Conservation (phyloP, 2,329 filamentous ascomycete species). For the Scolecobasidium constrictum region DNA sequence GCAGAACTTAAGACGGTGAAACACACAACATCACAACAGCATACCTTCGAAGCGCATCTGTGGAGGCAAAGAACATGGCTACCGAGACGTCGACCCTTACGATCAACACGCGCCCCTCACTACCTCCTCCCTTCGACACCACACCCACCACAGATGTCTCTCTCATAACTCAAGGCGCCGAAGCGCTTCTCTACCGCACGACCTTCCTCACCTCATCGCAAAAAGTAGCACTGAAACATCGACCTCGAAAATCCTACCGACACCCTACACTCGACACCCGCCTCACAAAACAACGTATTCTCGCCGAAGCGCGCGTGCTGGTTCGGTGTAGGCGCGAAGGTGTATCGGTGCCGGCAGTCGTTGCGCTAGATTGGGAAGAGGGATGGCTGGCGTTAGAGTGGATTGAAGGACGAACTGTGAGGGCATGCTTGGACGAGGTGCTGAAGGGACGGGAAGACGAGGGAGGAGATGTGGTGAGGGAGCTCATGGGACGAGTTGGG, state of each 20-base stretch:
- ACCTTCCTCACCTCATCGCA: slow-evolving; percentile 59
- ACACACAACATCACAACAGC: too few species aligned
- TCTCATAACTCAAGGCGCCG: slow-evolving; percentile 86
- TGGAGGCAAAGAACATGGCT: neutral
- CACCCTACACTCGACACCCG: slow-evolving; percentile 82
- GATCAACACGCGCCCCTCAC: too few species aligned
- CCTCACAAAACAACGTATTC: slow-evolving; percentile 74
- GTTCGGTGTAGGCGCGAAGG: slow-evolving; percentile 69
- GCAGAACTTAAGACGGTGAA: too few species aligned
- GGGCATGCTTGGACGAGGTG: slow-evolving; percentile 50
- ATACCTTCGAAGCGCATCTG: too few species aligned
- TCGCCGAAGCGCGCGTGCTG: slow-evolving; percentile 80
- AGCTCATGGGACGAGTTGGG: slow-evolving; percentile 61
- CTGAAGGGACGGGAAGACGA: slow-evolving; percentile 15
- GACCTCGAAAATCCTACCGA: slow-evolving; percentile 81
- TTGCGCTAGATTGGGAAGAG: slow-evolving; percentile 53
- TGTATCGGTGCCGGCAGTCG: slow-evolving; percentile 69
- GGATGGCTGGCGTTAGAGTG: slow-evolving; percentile 45
- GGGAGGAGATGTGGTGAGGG: slow-evolving; percentile 34
- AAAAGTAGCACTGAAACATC: slow-evolving; percentile 78
- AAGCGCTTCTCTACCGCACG: slow-evolving; percentile 86
- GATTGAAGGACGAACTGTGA: slow-evolving; percentile 54
- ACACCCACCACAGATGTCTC: slow-evolving; percentile 46
- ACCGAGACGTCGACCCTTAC: slow-evolving; percentile 2
- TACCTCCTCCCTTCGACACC: slow-evolving; percentile 41